Evolutionary conservation across 2,329 filamentous ascomycete genomes (phyloP), one percentile per base, ranked within the genome.

Genomic region (Zymoseptoria crescenta): DNA sequence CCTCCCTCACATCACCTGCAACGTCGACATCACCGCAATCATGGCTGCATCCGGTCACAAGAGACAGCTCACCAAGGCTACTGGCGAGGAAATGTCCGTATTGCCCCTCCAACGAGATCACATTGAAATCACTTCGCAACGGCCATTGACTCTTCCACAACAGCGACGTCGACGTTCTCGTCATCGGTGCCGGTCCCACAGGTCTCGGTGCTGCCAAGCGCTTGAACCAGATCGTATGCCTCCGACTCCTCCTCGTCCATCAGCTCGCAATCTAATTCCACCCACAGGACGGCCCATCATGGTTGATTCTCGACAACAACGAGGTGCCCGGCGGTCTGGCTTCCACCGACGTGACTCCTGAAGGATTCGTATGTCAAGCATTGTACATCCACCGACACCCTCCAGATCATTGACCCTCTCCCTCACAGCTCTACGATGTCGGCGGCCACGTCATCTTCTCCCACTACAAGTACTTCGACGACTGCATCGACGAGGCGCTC

Each of bases 391-490:
- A 6, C 27, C 24, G 8, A 9, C 24, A 6, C 7, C 45, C 24
- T 45, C 52, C 41, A 48, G 45, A 51, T 28, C 55, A 64, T 59
- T 66, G 62, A 61, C 59, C 24, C 35, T 45, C 35, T 16, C 8
- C 8, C 16, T 28, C 60, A 21, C 72, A 96, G 93, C 85, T 99
- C 71, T 99, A 96, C 84, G 94, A 99, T 79, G 94, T 99, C 70
- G 92, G 92, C 75, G 92, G 92, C 70, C 92, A 96, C 79, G 92
- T 96, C 79, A 96, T 96, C 80, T 96, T 96, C 84, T 96, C 92
- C 70, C 92, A 96, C 85, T 99, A 99, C 88, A 96, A 96, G 81
- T 99, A 99, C 86, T 99, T 99, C 76, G 94, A 99, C 80, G 94
- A 99, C 82, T 95, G 90, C 81, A 87, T 99, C 74, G 85, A 97